Percentiles rank a stretch among this genome's conserved stretches.
These are phyloP conservation scores for Aurantiochytrium sp. DNA, from an alignment of 108 stramenopile genomes.

Conservation along the genomic window DNA sequence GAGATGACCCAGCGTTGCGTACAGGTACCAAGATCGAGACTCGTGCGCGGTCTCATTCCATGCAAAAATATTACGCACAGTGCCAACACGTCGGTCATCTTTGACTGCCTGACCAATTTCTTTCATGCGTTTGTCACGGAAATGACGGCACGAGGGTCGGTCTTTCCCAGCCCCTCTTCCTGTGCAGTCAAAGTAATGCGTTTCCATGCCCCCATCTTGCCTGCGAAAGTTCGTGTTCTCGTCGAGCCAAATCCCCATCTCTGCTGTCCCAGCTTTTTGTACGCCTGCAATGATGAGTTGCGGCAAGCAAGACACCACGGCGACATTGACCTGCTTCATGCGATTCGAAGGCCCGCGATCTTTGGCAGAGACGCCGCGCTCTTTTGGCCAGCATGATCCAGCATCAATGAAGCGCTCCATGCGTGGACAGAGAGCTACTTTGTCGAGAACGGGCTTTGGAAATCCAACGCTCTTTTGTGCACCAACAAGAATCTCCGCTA, in stretches of 20 bases:
- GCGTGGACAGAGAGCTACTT: neutral
- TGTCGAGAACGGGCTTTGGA: neutral
- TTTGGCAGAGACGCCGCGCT: neutral
- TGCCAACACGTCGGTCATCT: neutral
- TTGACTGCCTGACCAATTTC: neutral
- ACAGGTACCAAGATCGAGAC: neutral
- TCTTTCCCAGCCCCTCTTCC: neutral
- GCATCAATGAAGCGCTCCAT: neutral
- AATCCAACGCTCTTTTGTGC: neutral
- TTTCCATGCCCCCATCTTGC: neutral
- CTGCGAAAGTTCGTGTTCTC: neutral
- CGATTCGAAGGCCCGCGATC: neutral
- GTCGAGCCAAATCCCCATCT: neutral
- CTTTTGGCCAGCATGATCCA: neutral
- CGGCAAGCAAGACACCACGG: constrained; percentile 9
- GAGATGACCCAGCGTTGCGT: neutral
- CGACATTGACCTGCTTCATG: neutral
- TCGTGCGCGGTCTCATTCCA: neutral
- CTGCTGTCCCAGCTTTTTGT: neutral
- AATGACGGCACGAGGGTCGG: neutral
- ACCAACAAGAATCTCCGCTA: neutral
- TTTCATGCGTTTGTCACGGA: neutral
- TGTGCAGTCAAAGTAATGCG: neutral
- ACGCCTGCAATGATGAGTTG: neutral
- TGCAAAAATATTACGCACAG: neutral